phyloP scores from a whole-genome alignment of 177 flowering plant genomes.

The Vitis hybrid region DNA sequence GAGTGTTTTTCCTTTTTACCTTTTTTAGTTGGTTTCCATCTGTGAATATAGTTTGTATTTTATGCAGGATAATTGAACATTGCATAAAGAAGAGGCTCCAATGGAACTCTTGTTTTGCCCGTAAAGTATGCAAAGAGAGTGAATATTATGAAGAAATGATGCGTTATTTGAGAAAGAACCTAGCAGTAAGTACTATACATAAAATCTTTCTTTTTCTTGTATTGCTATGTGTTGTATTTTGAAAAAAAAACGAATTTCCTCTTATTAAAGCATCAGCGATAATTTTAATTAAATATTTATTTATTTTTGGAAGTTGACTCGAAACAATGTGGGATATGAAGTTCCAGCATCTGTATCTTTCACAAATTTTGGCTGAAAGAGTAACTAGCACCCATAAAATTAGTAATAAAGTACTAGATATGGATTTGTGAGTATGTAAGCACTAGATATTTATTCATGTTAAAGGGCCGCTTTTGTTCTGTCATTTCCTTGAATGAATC shows the following conservation, averaged over 20 bases:
- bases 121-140: constrained; percentile 85
- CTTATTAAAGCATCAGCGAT: no score
- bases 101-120: constrained; percentile 92
- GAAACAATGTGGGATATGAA: no score
- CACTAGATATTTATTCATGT: no score
- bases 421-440: no score
- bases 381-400: not conserved
- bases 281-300: no score
- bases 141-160: constrained; percentile 99
- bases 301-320: no score
- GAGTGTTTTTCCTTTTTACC: not conserved
- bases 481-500: no score
- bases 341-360: no score
- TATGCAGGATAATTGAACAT: constrained; percentile 79
- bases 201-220: not conserved
- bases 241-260: no score
- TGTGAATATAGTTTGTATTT: not conserved
- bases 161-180: constrained; percentile 89
- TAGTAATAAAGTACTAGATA: no score
- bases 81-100: constrained; percentile 86
- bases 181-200: constrained; percentile 64
- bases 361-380: not conserved
- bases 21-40: not conserved
- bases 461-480: no score
- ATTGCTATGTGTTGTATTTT: not conserved